Base-by-base conservation (phyloP, 2,329 filamentous ascomycete species). In the Alternaria alternata region DNA sequence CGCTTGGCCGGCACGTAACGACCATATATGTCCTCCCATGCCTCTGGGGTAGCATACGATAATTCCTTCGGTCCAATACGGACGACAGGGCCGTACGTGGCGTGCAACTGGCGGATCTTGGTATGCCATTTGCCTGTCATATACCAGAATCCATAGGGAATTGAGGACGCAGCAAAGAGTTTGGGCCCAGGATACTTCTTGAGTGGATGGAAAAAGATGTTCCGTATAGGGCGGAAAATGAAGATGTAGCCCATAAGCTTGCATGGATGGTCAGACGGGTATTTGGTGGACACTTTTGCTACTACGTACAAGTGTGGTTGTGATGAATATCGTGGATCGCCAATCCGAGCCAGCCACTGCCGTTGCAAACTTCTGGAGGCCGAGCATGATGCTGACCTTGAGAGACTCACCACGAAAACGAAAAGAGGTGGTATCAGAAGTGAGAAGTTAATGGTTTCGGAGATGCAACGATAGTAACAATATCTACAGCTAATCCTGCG, bases 11-110 rank as follows among this genome's bases (percentile, higher is more conserved):
- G 44, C 24, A 47, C 44, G 12, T 47, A 52, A 32, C 26, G 34
- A 41, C 49, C 49, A 32, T 52, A 52, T 41, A 52, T 43, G 34
- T 52, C 49, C 14, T 52, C 34, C 49, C 49, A 52, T 8, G 49
- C 49, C 22, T 52, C 38, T 18, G 34, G 34, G 24, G 24, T 18
- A 38, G 51, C 24, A 24, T 52, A n/a, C 5, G n/a, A 30, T 24
- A 38, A 26, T 9, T 47, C 44, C 7, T 47, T 47, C 14, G 44
- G 44, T 18, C 44, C 44, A 30, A 47, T 47, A n/a, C 44, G 44
- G 5, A 47, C 44, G 4, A 34, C 28, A 32, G 44, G 44, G 11
- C 44, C 44, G 14, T 47, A 47, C 12, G 24, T 34, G 44, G 5
- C 28, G 14, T 47, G 44, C 28, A 47, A 11, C 26, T 34, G 24